These are phyloP conservation scores for Periconia sp. DNA, from an alignment of 2,329 filamentous ascomycete genomes.

Conservation along the genomic window DNA sequence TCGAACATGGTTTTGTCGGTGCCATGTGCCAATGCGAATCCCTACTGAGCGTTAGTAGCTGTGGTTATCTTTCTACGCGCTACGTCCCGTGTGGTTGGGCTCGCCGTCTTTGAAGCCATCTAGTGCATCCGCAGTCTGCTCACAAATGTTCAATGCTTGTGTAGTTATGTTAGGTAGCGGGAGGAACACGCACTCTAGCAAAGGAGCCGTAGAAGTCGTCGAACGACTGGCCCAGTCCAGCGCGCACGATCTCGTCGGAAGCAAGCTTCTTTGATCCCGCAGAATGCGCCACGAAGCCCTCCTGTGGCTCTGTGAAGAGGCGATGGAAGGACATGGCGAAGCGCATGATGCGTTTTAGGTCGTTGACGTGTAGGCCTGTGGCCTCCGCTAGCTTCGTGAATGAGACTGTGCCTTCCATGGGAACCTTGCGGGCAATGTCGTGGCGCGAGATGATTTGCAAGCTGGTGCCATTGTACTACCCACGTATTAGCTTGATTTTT, in stretches of 20 bases:
- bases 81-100: too few relatives aligned
- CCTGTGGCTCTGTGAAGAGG: constrained; percentile 49
- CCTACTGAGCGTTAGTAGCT: too few relatives aligned
- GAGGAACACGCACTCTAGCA: background rate
- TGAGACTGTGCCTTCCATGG: constrained; percentile 4
- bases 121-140: constrained; percentile 12
- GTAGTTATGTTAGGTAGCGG: background rate
- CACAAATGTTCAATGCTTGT: too few relatives aligned
- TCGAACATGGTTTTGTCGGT: constrained; percentile 7
- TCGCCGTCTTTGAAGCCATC: constrained; percentile 7
- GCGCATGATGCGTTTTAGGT: constrained; percentile 46
- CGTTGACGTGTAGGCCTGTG: constrained; percentile 12
- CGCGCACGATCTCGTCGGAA: constrained; percentile 13
- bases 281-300: constrained; percentile 50
- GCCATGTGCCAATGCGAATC: constrained; percentile 10
- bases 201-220: constrained; percentile 13
- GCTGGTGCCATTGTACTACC: too few relatives aligned
- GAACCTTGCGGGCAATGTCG: constrained; percentile 1
- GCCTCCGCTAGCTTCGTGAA: constrained; percentile 9
- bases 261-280: constrained; percentile 23
- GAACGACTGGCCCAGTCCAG: constrained; percentile 12
- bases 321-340: constrained; percentile 47
- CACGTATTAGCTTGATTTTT: too few relatives aligned
- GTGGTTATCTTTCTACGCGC: too few relatives aligned
- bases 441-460: too few relatives aligned